Evolutionary conservation across 192 early-diverging fungal species (phyloP).

Genomic region (Borealophlyctis nickersoniae): DNA sequence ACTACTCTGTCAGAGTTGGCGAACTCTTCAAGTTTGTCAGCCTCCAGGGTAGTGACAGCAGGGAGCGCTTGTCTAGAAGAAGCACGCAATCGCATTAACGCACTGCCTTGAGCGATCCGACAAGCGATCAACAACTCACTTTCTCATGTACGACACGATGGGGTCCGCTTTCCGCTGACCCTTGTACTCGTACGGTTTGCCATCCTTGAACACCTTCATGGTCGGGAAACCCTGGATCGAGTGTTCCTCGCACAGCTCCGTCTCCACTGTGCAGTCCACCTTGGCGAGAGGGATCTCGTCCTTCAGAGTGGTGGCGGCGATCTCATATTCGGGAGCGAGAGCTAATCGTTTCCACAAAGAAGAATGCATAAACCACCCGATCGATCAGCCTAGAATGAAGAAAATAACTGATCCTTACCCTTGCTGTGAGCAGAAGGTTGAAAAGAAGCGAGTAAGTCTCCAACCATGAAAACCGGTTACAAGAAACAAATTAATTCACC

Average conservation of each 20-base stretch:
- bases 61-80: slow-evolving; percentile 83
- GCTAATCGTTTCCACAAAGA: too few species aligned
- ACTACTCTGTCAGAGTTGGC: slow-evolving; percentile 83
- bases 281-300: slow-evolving; percentile 79
- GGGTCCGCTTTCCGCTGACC: slow-evolving; percentile 82
- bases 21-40: slow-evolving; percentile 73
- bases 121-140: slow-evolving; percentile 65
- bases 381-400: too few species aligned
- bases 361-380: too few species aligned
- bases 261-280: slow-evolving; percentile 93
- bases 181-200: slow-evolving; percentile 70
- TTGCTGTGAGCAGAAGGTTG: too few species aligned
- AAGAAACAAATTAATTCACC: not conserved
- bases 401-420: too few species aligned
- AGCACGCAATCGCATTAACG: too few species aligned
- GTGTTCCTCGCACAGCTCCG: slow-evolving; percentile 76
- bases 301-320: slow-evolving; percentile 85
- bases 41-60: slow-evolving; percentile 66
- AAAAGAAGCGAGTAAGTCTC: not conserved
- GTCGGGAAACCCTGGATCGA: slow-evolving; percentile 90
- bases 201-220: slow-evolving; percentile 82
- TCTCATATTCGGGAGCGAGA: slow-evolving; percentile 89
- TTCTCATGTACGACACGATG: slow-evolving; percentile 92
- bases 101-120: too few species aligned
- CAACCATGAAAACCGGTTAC: slow-evolving; percentile 2